Conservation (phyloP, 257 asterid species). For the Eucommia ulmoides region DNA sequence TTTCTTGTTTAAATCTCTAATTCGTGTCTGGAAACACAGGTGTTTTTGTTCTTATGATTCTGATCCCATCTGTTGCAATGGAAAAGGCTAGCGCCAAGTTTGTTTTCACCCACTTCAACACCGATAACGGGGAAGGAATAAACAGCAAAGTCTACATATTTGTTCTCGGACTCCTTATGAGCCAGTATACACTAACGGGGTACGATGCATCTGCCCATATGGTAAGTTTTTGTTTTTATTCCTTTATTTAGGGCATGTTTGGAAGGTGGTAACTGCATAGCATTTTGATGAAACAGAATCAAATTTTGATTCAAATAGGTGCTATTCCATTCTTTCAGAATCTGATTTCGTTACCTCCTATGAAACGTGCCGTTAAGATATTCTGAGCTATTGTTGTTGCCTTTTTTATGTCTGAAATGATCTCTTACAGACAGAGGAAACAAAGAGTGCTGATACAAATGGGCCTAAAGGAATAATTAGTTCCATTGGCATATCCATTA, state of each 20-base stretch:
- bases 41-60: constrained; percentile 87
- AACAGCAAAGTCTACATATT: constrained; percentile 57
- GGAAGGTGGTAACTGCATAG: too few species aligned
- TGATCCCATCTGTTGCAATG: constrained; percentile 71
- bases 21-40: constrained; percentile 27
- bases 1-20: not conserved
- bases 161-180: constrained; percentile 86
- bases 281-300: too few species aligned
- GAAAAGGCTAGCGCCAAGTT: constrained; percentile 63
- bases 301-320: too few species aligned
- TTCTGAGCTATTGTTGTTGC: too few species aligned
- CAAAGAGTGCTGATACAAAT: constrained; percentile 68
- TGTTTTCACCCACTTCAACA: constrained; percentile 78
- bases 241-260: too few species aligned
- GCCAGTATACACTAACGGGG: constrained; percentile 81
- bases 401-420: constrained; percentile 2
- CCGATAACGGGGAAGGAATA: constrained; percentile 65
- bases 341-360: too few species aligned
- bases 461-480: constrained; percentile 92
- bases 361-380: too few species aligned
- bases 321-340: too few species aligned
- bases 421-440: constrained; percentile 74
- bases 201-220: constrained; percentile 97
- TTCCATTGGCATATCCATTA: constrained; percentile 79
- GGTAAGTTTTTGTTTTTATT: too few species aligned